Conservation (phyloP, 495 filamentous ascomycete genomes). For the Viridothelium virens region DNA sequence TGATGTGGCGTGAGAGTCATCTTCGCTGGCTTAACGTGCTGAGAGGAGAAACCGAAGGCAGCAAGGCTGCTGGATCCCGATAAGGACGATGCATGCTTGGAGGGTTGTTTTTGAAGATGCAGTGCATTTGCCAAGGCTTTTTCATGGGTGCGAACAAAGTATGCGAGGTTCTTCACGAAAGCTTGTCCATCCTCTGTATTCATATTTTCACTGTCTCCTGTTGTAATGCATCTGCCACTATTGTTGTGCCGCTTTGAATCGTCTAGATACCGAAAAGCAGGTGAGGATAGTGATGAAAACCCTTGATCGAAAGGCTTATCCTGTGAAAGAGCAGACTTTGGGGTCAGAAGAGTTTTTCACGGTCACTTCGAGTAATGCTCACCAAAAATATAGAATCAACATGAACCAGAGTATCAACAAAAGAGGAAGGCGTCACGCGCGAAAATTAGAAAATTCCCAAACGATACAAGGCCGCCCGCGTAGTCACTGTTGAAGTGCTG, state of each 20-base stretch:
- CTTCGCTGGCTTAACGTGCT: constrained; percentile 78
- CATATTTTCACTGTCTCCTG: constrained; percentile 18
- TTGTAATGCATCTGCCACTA: not conserved
- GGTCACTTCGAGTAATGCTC: not conserved
- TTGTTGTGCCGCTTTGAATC: not conserved
- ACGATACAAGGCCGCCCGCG: not conserved
- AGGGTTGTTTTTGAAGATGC: constrained; percentile 62
- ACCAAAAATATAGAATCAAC: not conserved
- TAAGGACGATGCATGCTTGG: constrained; percentile 42
- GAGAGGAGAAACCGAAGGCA: constrained; percentile 77
- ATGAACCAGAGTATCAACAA: not conserved
- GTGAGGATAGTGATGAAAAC: not conserved
- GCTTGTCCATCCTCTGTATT: constrained; percentile 31
- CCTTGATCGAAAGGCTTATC: not conserved
- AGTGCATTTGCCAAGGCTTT: constrained; percentile 94
- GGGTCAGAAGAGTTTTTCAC: not conserved
- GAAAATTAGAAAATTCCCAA: not conserved
- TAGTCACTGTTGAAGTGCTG: not conserved
- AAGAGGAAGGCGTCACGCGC: not conserved
- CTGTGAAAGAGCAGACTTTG: not conserved
- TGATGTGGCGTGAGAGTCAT: constrained; percentile 94
- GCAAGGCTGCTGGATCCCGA: constrained; percentile 66
- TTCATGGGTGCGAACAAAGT: constrained; percentile 93
- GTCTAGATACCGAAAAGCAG: not conserved
- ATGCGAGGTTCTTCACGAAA: constrained; percentile 68